Evolutionary conservation across 2,329 filamentous ascomycete species (phyloP).

Genomic region (Lachnellula arida): DNA sequence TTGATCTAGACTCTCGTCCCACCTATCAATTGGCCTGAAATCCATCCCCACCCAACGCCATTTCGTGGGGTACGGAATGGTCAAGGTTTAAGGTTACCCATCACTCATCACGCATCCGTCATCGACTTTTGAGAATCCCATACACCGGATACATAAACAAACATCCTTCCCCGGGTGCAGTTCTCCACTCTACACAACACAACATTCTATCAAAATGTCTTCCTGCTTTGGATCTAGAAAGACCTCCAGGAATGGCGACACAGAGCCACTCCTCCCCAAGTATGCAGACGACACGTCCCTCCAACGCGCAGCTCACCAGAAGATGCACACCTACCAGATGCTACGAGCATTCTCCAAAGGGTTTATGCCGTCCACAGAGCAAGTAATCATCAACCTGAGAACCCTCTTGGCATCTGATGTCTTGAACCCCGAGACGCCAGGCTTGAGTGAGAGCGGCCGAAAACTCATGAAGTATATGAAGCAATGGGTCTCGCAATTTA

Average conservation of each 20-base stretch:
- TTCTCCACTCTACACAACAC: too few species aligned
- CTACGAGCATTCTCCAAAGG: conserved; percentile 73
- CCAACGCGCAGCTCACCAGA: conserved; percentile 76
- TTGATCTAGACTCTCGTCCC: too few species aligned
- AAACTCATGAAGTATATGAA: conserved; percentile 67
- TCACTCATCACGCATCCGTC: conserved; percentile 9
- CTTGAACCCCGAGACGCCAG: conserved; percentile 68
- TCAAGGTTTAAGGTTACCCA: background rate
- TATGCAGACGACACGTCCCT: conserved; percentile 77
- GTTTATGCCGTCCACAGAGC: conserved; percentile 89
- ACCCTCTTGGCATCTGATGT: conserved; percentile 73
- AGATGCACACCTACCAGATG: conserved; percentile 93
- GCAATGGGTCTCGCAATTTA: conserved; percentile 72
- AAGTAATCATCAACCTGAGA: conserved; percentile 73
- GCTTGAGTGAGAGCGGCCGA: conserved; percentile 73
- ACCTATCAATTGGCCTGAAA: background rate
- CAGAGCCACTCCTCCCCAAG: conserved; percentile 70
- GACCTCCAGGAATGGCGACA: conserved; percentile 25
- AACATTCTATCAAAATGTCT: conserved; percentile 31
- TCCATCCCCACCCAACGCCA: background rate
- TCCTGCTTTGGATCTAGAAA: conserved; percentile 32
- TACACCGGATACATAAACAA: background rate
- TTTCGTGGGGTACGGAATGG: conserved; percentile 2
- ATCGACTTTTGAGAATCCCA: conserved; percentile 18
- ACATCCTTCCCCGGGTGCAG: background rate